Evolutionary conservation across 441 rosid species (phyloP), one percentile per base, ranked within the genome.

Genomic region (Gossypium schwendimanii): DNA sequence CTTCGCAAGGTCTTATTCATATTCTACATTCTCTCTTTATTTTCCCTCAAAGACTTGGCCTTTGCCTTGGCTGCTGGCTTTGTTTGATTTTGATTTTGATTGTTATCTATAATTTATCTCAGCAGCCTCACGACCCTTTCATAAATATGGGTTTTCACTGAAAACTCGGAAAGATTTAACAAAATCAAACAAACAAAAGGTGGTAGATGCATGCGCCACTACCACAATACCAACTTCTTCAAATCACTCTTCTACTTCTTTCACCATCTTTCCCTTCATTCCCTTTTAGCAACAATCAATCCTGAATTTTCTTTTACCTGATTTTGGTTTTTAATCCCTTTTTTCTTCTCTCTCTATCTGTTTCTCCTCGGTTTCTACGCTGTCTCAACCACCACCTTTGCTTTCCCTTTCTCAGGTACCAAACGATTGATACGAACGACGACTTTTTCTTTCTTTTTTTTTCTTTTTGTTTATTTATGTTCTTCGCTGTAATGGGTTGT

Each of bases 181-280:
- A 6, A 6, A 55, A 52, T 55, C 61, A 49, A 71, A 8, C 62
- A 74, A 79, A 81, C 81, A 77, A 83, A 84, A 80, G 87, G 84
- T 83, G 85, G 87, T 83, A 72, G 84, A 83, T 82, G 85, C 85
- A 84, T 86, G 84, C 85, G 81, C 79, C 83, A 69, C 79, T 66
- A 45, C 63, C 67, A 71, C 73, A 57, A 12, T 3, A 10, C 31
- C 61, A 57, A 57, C 61, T 57, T 57, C 60, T 55, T 55, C 21
- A 21, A 57, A 8, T 50, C 64, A 14, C 17, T 5, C 47, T 17
- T 10, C 47, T n/a, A 21, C 6, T n/a, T 8, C 20, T 3, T 63
- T 10, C 63, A 23, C 83, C 65, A 60, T 77, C 83, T 61, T 74
- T 33, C 8, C 73, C 62, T 69, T 63, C 24, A 18, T 63, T 23